phyloP scores from a whole-genome alignment of 345 rosid genomes.

The Arabidopsis arenosa region DNA sequence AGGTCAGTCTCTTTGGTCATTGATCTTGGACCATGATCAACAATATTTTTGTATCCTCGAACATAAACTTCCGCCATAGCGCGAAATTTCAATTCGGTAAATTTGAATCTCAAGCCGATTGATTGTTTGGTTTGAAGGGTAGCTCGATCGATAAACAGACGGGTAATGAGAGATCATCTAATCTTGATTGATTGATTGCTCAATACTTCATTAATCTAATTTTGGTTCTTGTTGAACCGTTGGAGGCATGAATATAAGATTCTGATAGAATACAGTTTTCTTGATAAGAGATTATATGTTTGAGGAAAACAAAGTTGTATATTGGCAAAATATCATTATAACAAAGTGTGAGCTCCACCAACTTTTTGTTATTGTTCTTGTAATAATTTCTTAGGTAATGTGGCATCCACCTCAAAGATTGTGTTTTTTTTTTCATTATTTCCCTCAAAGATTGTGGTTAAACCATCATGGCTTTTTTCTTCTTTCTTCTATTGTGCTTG shows the following conservation, averaged over 20 bases:
- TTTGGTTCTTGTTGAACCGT: slow-evolving; percentile 26
- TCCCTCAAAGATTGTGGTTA: slow-evolving; percentile 42
- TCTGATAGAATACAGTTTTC: slow-evolving; percentile 1
- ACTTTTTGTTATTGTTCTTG: slow-evolving; percentile 30
- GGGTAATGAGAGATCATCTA: not conserved
- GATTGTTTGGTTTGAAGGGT: slow-evolving; percentile 1
- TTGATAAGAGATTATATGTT: slow-evolving; percentile 23
- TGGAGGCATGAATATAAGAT: slow-evolving; percentile 3
- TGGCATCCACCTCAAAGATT: slow-evolving; percentile 43
- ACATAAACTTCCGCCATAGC: slow-evolving; percentile 2
- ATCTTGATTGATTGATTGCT: slow-evolving; percentile 12
- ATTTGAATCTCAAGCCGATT: not conserved
- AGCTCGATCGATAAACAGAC: not conserved
- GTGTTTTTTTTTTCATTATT: not conserved
- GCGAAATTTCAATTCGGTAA: not conserved
- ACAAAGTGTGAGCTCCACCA: slow-evolving; percentile 41
- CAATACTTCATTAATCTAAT: slow-evolving; percentile 6
- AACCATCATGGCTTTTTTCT: slow-evolving; percentile 15
- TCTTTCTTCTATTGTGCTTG: not conserved
- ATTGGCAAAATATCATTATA: slow-evolving; percentile 10
- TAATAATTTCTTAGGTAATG: slow-evolving; percentile 37
- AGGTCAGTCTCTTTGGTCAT: slow-evolving; percentile 28
- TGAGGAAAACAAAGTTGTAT: not conserved
- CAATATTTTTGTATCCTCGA: not conserved
- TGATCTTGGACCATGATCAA: slow-evolving; percentile 22